Evolutionary conservation across 2,329 filamentous ascomycete species (phyloP), one percentile per base, ranked within the genome.

Genomic region (Pezicula carpinea): DNA sequence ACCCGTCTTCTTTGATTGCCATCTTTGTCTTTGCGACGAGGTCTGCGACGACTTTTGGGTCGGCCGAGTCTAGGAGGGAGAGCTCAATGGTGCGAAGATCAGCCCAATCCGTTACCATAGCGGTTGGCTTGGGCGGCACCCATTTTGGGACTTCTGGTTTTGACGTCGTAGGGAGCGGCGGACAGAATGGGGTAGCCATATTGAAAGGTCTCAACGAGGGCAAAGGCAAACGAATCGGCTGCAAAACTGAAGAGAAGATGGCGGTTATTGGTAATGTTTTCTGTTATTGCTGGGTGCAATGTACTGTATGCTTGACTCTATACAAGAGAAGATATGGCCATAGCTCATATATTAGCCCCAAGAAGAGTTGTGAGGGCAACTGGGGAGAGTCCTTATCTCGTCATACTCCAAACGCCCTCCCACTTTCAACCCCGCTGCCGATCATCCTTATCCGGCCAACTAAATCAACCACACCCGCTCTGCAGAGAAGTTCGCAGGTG

Each of bases 101-200:
- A 3, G 69, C 69, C 58, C 69, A 72, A 45, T 70, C 63, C 21
- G 72, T 63, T 41, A 68, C 68, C 54, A 72, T 59, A 44, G 70
- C 59, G 2, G 73, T 77, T 15, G 68, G 56, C 15, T 67, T 65
- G 5, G 73, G 74, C n/a, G 70, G 68, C 31, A 62, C 44, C 70
- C 70, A 73, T 58, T 57, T 56, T 8, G 69, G 61, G 8, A 74
- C 68, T n/a, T 51, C 55, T 6, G 70, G 70, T 54, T 74, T 74
- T 47, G 63, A 63, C 2, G 55, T 53, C n/a, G 67, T 56, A 41
- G 67, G 55, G 6, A 68, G 67, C 3, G 52, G 47, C 11, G 70
- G 69, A 47, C 62, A 66, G 56, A 74, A 74, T 4, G 65, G 61
- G 15, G 69, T 62, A 36, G 67, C 57, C 52, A 52, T 54, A 17